phyloP scores from a whole-genome alignment of 108 stramenopile species.

The Skeletonema marinoi region DNA sequence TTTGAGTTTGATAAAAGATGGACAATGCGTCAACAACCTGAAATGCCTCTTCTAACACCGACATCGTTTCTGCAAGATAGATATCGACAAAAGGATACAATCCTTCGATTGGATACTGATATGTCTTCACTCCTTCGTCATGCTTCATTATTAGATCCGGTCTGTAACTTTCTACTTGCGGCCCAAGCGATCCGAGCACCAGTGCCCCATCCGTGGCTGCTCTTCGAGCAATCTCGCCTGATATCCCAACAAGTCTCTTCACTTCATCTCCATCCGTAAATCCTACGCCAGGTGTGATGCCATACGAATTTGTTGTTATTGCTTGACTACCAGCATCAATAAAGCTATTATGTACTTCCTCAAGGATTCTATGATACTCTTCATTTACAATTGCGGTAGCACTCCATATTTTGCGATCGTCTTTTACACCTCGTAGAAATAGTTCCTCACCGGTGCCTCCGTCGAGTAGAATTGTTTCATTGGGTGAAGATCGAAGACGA shows the following conservation, averaged over 20 bases:
- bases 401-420: conserved; percentile 83
- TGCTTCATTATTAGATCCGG: conserved; percentile 69
- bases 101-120: conserved; percentile 50
- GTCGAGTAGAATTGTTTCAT: conserved; percentile 60
- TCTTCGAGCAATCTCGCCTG: conserved; percentile 63
- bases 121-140: conserved; percentile 58
- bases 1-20: neutral
- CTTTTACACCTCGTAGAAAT: conserved; percentile 73
- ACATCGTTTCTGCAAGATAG: conserved; percentile 84
- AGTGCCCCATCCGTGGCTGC: conserved; percentile 31
- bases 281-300: conserved; percentile 77
- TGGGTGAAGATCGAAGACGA: conserved; percentile 32
- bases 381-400: conserved; percentile 67
- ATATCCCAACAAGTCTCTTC: conserved; percentile 30
- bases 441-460: conserved; percentile 89
- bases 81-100: conserved; percentile 67
- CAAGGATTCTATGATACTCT: conserved; percentile 60
- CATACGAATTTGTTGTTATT: conserved; percentile 83
- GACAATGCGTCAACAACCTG: conserved; percentile 73
- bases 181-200: conserved; percentile 77
- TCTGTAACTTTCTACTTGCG: conserved; percentile 78
- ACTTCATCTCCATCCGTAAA: conserved; percentile 57
- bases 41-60: conserved; percentile 67
- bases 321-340: conserved; percentile 66
- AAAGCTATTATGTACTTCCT: conserved; percentile 72